A percentile compares a stretch with the other conserved stretches of the same genome.
Evolutionary conservation across 345 rosid species (phyloP).

Genomic region (Theobroma cacao): DNA sequence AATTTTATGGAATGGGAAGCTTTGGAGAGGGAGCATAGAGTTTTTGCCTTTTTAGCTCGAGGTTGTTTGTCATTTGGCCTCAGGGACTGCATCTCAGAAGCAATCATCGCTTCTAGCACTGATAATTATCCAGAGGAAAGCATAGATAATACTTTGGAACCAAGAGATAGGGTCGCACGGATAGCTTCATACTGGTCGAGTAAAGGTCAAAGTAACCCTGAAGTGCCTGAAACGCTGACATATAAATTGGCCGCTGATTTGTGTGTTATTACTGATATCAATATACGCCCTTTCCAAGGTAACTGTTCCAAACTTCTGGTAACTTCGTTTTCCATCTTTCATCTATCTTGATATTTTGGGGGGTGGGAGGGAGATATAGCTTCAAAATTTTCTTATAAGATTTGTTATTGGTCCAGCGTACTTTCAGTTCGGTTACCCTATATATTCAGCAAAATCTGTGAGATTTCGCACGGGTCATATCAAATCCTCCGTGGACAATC

Average conservation of each 20-base stretch:
- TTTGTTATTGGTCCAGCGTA: constrained; percentile 47
- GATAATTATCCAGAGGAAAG: constrained; percentile 85
- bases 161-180: constrained; percentile 39
- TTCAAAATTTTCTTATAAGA: background rate
- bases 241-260: constrained; percentile 65
- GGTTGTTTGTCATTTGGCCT: constrained; percentile 39
- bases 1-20: constrained; percentile 39
- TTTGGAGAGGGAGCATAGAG: constrained; percentile 69
- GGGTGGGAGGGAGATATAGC: constrained; percentile 17
- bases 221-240: constrained; percentile 82
- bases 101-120: constrained; percentile 86
- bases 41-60: constrained; percentile 54
- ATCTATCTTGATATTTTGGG: background rate
- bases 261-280: constrained; percentile 71
- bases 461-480: constrained; percentile 72
- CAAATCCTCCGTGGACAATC: constrained; percentile 25
- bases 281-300: constrained; percentile 85
- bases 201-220: constrained; percentile 58
- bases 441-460: constrained; percentile 76
- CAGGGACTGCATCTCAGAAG: constrained; percentile 48
- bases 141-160: constrained; percentile 65
- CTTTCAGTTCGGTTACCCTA: constrained; percentile 67
- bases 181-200: constrained; percentile 94
- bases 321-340: background rate
- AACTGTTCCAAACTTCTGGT: constrained; percentile 4